Percentiles rank a stretch among this genome's conserved stretches.
These are phyloP conservation scores for Juncus inflexus DNA, from an alignment of 176 grass and related monocot species.

Conservation along the genomic window DNA sequence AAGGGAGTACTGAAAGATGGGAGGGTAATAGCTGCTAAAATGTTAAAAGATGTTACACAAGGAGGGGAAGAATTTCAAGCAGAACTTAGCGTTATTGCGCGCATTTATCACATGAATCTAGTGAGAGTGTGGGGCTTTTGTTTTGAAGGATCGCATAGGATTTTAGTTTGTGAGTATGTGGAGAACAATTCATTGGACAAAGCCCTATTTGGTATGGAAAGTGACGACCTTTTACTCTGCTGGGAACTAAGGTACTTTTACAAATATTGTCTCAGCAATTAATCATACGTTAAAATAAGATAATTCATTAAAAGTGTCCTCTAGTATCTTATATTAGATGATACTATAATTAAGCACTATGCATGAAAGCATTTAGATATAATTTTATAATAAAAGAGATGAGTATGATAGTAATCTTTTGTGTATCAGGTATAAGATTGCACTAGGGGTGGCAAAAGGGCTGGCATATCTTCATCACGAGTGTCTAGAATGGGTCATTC, in stretches of 20 bases:
- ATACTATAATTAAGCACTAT: too few relatives aligned
- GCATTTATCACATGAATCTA: constrained; percentile 31
- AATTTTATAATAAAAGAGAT: too few relatives aligned
- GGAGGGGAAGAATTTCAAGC: constrained; percentile 34
- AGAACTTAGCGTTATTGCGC: constrained; percentile 10
- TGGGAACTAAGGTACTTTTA: constrained; percentile 18
- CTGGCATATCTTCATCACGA: constrained; percentile 39
- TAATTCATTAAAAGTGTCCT: too few relatives aligned
- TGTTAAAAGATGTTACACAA: constrained; percentile 21
- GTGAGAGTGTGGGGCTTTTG: constrained; percentile 23
- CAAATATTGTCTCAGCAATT: too few relatives aligned
- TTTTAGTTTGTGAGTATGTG: constrained; percentile 30
- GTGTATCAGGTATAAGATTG: constrained; percentile 21
- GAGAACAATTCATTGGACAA: constrained; percentile 32
- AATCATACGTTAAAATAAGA: too few relatives aligned
- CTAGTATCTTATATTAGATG: too few relatives aligned
- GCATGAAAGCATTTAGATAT: too few relatives aligned
- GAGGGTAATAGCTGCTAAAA: constrained; percentile 31
- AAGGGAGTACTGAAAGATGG: constrained; percentile 21
- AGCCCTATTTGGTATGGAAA: constrained; percentile 10
- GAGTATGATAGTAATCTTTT: too few relatives aligned
- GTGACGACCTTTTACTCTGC: background rate
- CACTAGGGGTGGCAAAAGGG: constrained; percentile 28
- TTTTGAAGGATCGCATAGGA: constrained; percentile 15
- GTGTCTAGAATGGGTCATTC: constrained; percentile 38